phyloP scores from a whole-genome alignment of 345 rosid genomes.

The Murraya koenigii region DNA sequence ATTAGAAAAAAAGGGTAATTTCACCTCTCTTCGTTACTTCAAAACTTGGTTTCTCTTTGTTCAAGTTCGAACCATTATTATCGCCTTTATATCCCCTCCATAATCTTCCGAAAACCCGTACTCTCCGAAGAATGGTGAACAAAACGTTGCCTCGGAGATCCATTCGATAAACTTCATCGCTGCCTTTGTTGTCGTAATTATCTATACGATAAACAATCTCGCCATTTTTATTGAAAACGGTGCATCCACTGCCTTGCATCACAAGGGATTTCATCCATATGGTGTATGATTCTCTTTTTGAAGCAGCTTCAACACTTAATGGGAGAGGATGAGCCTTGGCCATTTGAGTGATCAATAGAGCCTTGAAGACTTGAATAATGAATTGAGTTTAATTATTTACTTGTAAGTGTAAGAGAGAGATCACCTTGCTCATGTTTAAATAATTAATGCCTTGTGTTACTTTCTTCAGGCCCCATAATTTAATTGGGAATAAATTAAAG shows the following conservation, averaged over 20 bases:
- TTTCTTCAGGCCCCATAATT: too few relatives aligned
- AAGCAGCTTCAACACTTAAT: neutral
- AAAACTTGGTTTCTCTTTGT: constrained; percentile 29
- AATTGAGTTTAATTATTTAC: neutral
- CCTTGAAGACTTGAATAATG: neutral
- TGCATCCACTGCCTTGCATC: constrained; percentile 59
- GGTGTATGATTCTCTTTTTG: constrained; percentile 50
- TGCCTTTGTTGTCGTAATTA: constrained; percentile 47
- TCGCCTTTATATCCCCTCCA: constrained; percentile 37
- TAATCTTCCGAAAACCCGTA: constrained; percentile 12
- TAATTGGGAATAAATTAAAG: neutral
- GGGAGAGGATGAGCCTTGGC: constrained; percentile 48
- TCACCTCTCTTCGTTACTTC: constrained; percentile 26
- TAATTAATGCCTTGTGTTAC: neutral
- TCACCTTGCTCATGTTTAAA: neutral
- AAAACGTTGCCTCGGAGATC: constrained; percentile 56
- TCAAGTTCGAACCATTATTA: neutral
- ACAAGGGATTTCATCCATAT: constrained; percentile 77
- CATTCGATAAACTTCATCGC: constrained; percentile 56
- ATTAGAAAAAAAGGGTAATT: constrained; percentile 15
- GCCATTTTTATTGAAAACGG: constrained; percentile 51
- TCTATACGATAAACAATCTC: constrained; percentile 55
- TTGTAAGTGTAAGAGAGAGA: neutral
- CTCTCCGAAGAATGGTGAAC: constrained; percentile 49
- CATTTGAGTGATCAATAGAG: constrained; percentile 21